Conservation (phyloP, 208 protist genomes). For the Tritrichomonas foetus region DNA sequence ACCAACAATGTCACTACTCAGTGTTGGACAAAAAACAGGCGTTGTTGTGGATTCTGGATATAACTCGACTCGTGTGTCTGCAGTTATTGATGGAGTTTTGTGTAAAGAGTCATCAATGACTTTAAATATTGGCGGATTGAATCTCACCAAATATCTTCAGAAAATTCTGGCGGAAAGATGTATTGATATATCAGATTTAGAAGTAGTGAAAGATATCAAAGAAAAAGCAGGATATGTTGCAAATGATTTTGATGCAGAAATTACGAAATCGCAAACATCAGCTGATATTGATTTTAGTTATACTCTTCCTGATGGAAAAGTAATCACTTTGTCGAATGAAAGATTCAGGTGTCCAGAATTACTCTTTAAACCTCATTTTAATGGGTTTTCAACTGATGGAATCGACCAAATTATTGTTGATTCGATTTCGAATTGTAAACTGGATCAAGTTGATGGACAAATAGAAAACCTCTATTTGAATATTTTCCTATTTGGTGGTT, state of each 20-base stretch:
- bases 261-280: conserved; percentile 55
- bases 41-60: conserved; percentile 85
- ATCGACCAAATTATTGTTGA: conserved; percentile 61
- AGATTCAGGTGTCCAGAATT: conserved; percentile 67
- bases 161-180: conserved; percentile 50
- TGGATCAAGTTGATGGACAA: conserved; percentile 53
- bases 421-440: conserved; percentile 66
- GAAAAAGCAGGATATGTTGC: conserved; percentile 67
- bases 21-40: conserved; percentile 71
- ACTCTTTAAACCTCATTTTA: conserved; percentile 70
- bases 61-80: conserved; percentile 87
- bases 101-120: conserved; percentile 61
- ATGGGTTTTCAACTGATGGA: conserved; percentile 55
- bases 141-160: conserved; percentile 66
- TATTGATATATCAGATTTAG: conserved; percentile 57
- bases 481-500: conserved; percentile 61
- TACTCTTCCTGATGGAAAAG: conserved; percentile 67
- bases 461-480: conserved; percentile 60
- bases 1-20: conserved; percentile 79
- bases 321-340: conserved; percentile 55
- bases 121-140: conserved; percentile 65
- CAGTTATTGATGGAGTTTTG: conserved; percentile 75
- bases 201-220: conserved; percentile 70
- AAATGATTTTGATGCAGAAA: conserved; percentile 63
- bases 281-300: conserved; percentile 59